These are phyloP conservation scores for Umbellularia californica DNA, from an alignment of 164 flowering plant genomes.

Conservation along the genomic window DNA sequence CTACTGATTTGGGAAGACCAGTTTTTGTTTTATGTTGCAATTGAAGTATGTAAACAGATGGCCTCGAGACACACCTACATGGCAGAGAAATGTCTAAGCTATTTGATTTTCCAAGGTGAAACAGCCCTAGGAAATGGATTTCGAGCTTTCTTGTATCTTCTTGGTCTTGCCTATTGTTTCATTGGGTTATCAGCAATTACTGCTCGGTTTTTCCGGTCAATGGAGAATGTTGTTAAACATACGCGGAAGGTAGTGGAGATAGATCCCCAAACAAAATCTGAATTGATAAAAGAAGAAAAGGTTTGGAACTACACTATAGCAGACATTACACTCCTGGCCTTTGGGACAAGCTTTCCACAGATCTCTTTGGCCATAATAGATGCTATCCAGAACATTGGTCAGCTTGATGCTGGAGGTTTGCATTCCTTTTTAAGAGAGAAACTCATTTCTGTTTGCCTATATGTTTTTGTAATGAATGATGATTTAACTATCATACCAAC, in stretches of 20 bases:
- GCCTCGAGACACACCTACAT: constrained; percentile 15
- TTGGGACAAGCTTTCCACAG: constrained; percentile 97
- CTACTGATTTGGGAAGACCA: neutral
- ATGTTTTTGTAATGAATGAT: too few relatives aligned
- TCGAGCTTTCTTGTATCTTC: constrained; percentile 52
- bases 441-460: neutral
- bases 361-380: constrained; percentile 88
- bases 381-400: constrained; percentile 73
- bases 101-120: constrained; percentile 57
- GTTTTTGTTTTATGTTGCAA: neutral
- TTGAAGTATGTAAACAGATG: constrained; percentile 16
- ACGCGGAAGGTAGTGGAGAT: constrained; percentile 55
- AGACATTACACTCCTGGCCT: constrained; percentile 76
- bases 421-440: constrained; percentile 2
- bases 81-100: constrained; percentile 53
- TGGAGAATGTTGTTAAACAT: constrained; percentile 94
- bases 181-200: constrained; percentile 84
- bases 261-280: constrained; percentile 56
- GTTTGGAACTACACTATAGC: constrained; percentile 92
- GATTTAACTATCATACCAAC: neutral
- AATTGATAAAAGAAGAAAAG: constrained; percentile 47
- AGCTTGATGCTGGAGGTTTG: constrained; percentile 84
- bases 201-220: constrained; percentile 75
- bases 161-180: constrained; percentile 82
- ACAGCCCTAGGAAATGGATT: constrained; percentile 47